phyloP scores from a whole-genome alignment of 2,329 filamentous ascomycete species.

The Alternaria hordeiaustralica region DNA sequence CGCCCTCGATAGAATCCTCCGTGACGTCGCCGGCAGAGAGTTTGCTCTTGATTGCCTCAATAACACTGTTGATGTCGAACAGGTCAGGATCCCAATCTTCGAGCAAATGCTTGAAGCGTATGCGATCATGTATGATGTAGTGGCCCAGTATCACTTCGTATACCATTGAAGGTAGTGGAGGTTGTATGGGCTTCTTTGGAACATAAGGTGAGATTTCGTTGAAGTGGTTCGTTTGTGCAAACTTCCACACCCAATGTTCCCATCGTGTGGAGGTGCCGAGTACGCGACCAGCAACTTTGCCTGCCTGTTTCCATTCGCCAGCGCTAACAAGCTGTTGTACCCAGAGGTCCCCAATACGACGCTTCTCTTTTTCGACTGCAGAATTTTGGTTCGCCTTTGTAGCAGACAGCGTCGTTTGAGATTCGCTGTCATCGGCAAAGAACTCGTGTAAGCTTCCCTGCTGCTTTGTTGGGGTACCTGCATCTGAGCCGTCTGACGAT shows the following conservation, averaged over 20 bases:
- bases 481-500: constrained; percentile 47
- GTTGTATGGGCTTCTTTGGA: constrained; percentile 76
- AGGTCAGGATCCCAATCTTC: constrained; percentile 84
- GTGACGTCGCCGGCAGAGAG: constrained; percentile 76
- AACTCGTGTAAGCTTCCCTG: constrained; percentile 66
- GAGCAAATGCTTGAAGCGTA: constrained; percentile 77
- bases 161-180: constrained; percentile 78
- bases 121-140: constrained; percentile 81
- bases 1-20: constrained; percentile 77
- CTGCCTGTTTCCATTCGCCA: constrained; percentile 78
- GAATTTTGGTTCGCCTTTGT: constrained; percentile 64
- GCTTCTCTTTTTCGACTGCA: constrained; percentile 82
- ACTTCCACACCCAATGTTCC: constrained; percentile 96
- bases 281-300: constrained; percentile 81
- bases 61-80: constrained; percentile 79
- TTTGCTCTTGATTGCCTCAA: constrained; percentile 80
- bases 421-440: constrained; percentile 70
- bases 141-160: constrained; percentile 91
- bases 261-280: constrained; percentile 79
- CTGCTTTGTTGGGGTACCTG: constrained; percentile 53
- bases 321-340: constrained; percentile 80
- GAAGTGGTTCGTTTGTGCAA: constrained; percentile 83
- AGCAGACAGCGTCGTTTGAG: constrained; percentile 68
- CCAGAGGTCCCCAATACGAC: constrained; percentile 91
- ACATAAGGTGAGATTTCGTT: constrained; percentile 89